These are phyloP conservation scores for Diaporthe humulicola DNA, from an alignment of 2,329 filamentous ascomycete genomes.

Conservation along the genomic window DNA sequence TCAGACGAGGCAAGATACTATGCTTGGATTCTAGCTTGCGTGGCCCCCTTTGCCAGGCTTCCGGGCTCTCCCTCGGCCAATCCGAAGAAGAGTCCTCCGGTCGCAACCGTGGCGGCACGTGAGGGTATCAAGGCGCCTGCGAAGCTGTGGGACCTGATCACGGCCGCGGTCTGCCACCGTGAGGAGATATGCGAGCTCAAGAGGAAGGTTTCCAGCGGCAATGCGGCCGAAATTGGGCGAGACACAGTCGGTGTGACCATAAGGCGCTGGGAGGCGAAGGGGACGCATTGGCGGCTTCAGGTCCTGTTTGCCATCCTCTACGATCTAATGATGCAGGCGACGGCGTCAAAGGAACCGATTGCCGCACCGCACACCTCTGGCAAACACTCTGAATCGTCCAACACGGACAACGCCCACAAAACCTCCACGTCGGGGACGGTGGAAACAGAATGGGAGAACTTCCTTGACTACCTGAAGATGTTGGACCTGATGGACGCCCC, in stretches of 20 bases:
- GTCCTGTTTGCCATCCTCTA: constrained; percentile 76
- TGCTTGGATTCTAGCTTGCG: constrained; percentile 81
- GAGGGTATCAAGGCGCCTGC: constrained; percentile 87
- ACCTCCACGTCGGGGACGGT: constrained; percentile 59
- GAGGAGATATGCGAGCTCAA: constrained; percentile 75
- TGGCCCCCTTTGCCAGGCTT: constrained; percentile 78
- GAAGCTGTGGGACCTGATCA: constrained; percentile 77
- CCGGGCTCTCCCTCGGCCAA: constrained; percentile 48
- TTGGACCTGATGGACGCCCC: constrained; percentile 71
- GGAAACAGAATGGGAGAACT: constrained; percentile 64
- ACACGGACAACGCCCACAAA: constrained; percentile 23
- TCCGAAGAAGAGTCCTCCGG: constrained; percentile 57
- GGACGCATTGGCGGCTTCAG: constrained; percentile 78
- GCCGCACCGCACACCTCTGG: constrained; percentile 54
- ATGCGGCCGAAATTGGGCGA: constrained; percentile 62
- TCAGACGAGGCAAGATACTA: constrained; percentile 76
- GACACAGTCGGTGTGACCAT: constrained; percentile 82
- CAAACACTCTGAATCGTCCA: neutral
- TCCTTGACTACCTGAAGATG: constrained; percentile 67
- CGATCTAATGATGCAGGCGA: constrained; percentile 63
- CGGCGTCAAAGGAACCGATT: constrained; percentile 19
- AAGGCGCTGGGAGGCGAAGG: constrained; percentile 74
- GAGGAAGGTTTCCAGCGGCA: constrained; percentile 61
- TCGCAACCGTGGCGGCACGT: constrained; percentile 74
- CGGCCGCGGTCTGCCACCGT: constrained; percentile 73